Base-by-base conservation (phyloP, 2,329 filamentous ascomycete species). In the Fusarium haematococcum region DNA sequence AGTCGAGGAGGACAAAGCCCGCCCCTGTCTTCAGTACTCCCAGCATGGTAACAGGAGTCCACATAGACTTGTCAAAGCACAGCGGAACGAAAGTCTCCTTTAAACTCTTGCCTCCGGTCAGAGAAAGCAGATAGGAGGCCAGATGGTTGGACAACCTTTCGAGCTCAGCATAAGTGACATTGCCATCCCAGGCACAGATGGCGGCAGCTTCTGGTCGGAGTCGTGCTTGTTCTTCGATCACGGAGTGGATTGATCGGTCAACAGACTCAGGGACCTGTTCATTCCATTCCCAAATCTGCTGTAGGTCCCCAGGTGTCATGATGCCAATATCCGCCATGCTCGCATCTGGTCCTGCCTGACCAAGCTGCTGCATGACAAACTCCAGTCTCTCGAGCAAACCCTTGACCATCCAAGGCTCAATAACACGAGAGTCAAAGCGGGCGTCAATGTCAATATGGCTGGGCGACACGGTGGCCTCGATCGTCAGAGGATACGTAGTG, bases 141-240 rank as follows among this genome's bases (percentile, higher is more conserved):
- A 78, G 30, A 4, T 13, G 9, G 1, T 25, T 63, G 0, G 77
- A 35, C 7, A 67, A 25, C 1, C 5, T 25, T 11, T 74, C 65
- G 4, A 78, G 59, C 9, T 75, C 63, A 0, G 8, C 18, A n/a
- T 77, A 81, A 0, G 76, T 79, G 2, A 79, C 57, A 0, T 72
- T n/a, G 3, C 74, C 75, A 30, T 80, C 77, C 73, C 78, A 80
- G 0, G 80, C 71, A 20, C 32, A 66, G 1, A 80, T 43, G 0
- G 79, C 79, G 63, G 5, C 61, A 61, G 9, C 64, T 35, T 1
- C 73, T 74, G 11, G 74, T 65, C 2, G 43, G 32, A 2, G 6
- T 2, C 32, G 32, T 4, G 62, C 74, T 1, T 64, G 67, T 1
- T 72, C 23, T 2, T 68, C 60, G 18, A 80, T 69, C 5, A 79